Conservation (phyloP, 345 rosid genomes). For the Trapa incisa region DNA sequence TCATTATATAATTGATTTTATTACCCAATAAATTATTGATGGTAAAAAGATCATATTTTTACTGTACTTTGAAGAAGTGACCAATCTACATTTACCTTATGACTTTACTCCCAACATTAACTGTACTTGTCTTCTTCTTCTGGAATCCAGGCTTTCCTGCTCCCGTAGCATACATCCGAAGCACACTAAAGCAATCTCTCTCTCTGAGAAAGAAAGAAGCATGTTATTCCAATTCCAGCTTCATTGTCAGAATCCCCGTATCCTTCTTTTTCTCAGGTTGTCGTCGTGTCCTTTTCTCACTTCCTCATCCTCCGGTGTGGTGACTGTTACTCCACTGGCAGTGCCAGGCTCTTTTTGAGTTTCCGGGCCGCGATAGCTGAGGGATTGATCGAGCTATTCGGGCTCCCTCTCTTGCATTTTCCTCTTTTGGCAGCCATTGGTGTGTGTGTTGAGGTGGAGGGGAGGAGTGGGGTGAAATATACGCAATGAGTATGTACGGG, state of each 20-base stretch:
- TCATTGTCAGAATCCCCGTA: background rate
- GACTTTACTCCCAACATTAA: no score
- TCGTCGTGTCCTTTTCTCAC: background rate
- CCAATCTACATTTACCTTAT: no score
- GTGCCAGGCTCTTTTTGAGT: background rate
- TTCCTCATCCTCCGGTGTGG: background rate
- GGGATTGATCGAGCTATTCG: background rate
- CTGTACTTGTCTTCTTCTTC: background rate
- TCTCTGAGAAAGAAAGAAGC: background rate
- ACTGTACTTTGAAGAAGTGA: no score
- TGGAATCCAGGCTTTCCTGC: no score
- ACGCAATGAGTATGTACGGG: constrained; percentile 55
- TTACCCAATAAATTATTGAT: background rate
- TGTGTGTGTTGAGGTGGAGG: background rate
- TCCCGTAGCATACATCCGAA: background rate
- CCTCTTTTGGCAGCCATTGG: background rate
- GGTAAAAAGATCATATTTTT: no score
- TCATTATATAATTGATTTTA: background rate
- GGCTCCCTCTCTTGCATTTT: background rate
- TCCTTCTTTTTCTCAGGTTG: background rate
- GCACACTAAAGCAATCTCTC: background rate
- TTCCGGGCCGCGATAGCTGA: background rate
- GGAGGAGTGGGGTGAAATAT: background rate
- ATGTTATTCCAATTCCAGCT: background rate
- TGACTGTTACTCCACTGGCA: background rate